A percentile compares a stretch with the other conserved stretches of the same genome.
Conservation (phyloP, 805 yeast genomes). For the Wickerhamiella domercqiae region DNA sequence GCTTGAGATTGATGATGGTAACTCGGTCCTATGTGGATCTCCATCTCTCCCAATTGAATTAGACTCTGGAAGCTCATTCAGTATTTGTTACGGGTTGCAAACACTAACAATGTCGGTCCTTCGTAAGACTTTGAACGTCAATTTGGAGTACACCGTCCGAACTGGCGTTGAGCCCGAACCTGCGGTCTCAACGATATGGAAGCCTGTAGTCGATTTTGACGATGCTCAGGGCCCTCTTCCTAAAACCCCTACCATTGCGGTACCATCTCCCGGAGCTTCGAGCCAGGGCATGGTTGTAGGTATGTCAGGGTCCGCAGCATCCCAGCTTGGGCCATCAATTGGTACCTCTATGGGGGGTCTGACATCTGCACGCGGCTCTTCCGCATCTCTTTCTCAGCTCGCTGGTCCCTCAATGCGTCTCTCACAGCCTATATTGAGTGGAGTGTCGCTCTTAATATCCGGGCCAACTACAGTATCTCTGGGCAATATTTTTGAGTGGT, state of each 20-base stretch:
- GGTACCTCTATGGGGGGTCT: not conserved
- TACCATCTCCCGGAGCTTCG: conserved; percentile 7
- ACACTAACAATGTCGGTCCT: conserved; percentile 5
- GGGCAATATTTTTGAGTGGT: conserved; percentile 50
- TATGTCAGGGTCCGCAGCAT: not conserved
- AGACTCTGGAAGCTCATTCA: conserved; percentile 7
- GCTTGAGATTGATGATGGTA: conserved; percentile 14
- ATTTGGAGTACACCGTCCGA: conserved; percentile 12
- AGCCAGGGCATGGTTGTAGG: conserved; percentile 1
- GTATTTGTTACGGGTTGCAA: conserved; percentile 13
- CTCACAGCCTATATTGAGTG: conserved; percentile 10
- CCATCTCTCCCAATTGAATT: conserved; percentile 9
- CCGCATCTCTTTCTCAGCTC: conserved; percentile 10
- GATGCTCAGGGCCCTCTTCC: conserved; percentile 19
- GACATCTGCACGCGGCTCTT: conserved; percentile 1
- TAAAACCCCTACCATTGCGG: conserved; percentile 17
- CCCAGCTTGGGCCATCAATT: not conserved
- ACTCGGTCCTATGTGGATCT: conserved; percentile 10
- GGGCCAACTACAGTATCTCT: conserved; percentile 47
- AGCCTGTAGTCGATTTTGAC: conserved; percentile 16
- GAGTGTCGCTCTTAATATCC: conserved; percentile 38
- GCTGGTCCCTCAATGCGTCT: not conserved
- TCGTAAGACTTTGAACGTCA: conserved; percentile 10
- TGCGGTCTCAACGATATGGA: conserved; percentile 14
- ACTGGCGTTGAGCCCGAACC: conserved; percentile 4